These are phyloP conservation scores for Pueraria montana DNA, from an alignment of 306 rosid genomes.

Conservation along the genomic window DNA sequence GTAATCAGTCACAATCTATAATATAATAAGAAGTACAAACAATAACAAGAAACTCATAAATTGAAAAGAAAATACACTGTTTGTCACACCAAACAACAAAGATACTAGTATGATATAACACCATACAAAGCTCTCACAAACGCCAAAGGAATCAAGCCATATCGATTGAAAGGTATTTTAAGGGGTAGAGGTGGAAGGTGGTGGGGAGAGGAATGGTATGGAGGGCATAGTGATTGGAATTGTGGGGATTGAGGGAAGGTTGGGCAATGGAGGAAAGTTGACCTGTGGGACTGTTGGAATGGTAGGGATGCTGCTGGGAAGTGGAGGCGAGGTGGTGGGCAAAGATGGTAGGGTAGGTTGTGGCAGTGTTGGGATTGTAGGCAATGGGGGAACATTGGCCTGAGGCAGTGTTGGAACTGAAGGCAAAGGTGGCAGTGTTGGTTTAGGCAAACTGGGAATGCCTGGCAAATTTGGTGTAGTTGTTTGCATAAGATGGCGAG, in stretches of 20 bases:
- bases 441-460: constrained; percentile 42
- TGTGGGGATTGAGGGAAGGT: constrained; percentile 12
- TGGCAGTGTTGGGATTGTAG: constrained; percentile 42
- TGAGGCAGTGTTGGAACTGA: constrained; percentile 40
- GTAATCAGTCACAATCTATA: constrained; percentile 28
- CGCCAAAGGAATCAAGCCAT: not conserved
- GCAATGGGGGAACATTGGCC: constrained; percentile 36
- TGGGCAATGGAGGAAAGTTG: constrained; percentile 33
- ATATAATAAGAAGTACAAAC: constrained; percentile 8
- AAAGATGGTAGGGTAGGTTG: not conserved
- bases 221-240: constrained; percentile 49
- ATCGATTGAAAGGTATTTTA: constrained; percentile 18
- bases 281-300: constrained; percentile 26
- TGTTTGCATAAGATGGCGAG: constrained; percentile 54
- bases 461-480: constrained; percentile 29
- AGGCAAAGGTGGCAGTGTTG: constrained; percentile 44
- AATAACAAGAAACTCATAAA: constrained; percentile 14
- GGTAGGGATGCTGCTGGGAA: constrained; percentile 41
- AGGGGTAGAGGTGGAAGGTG: constrained; percentile 48
- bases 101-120: not conserved
- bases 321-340: constrained; percentile 14
- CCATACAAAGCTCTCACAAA: not conserved
- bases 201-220: constrained; percentile 52
- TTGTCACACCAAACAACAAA: constrained; percentile 32
- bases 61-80: constrained; percentile 13